These are phyloP conservation scores for Xylaria venustula DNA, from an alignment of 495 filamentous ascomycete genomes.

Conservation along the genomic window DNA sequence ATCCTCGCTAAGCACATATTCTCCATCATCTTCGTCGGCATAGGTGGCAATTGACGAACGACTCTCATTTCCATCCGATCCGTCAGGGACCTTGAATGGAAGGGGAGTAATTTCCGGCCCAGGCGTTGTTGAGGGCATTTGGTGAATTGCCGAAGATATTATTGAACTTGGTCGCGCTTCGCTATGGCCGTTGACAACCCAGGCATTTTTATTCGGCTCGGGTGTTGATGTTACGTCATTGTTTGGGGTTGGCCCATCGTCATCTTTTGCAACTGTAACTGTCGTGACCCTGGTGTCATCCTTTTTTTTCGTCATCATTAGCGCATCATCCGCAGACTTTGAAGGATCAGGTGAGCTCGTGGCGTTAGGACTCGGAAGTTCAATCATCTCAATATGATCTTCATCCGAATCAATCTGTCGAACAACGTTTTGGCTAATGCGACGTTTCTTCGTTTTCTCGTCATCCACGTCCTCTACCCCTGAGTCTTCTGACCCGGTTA, in stretches of 20 bases:
- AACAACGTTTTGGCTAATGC: constrained; percentile 22
- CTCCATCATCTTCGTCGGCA: constrained; percentile 50
- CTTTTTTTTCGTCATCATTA: constrained; percentile 28
- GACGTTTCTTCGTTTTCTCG: constrained; percentile 42
- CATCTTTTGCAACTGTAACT: constrained; percentile 42
- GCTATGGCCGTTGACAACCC: constrained; percentile 30
- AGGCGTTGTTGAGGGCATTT: constrained; percentile 15
- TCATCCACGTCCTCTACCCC: constrained; percentile 52
- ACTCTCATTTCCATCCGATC: constrained; percentile 41
- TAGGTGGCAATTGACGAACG: constrained; percentile 61
- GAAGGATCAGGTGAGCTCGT: constrained; percentile 15
- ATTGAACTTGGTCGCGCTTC: constrained; percentile 23
- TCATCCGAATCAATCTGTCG: constrained; percentile 24
- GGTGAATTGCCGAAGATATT: constrained; percentile 11
- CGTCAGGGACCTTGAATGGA: constrained; percentile 57
- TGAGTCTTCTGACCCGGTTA: constrained; percentile 45
- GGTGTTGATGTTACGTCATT: constrained; percentile 17
- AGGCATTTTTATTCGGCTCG: constrained; percentile 35
- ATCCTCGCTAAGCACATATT: constrained; percentile 19
- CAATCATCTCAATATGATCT: constrained; percentile 34
- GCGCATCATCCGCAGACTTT: constrained; percentile 30
- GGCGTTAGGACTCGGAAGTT: constrained; percentile 25
- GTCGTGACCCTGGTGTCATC: constrained; percentile 33
- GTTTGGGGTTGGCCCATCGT: constrained; percentile 20
- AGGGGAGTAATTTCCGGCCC: constrained; percentile 53